Percentiles rank a stretch among this genome's conserved stretches.
These are phyloP conservation scores for Knufia fluminis DNA, from an alignment of 2,329 filamentous ascomycete species.

Conservation along the genomic window DNA sequence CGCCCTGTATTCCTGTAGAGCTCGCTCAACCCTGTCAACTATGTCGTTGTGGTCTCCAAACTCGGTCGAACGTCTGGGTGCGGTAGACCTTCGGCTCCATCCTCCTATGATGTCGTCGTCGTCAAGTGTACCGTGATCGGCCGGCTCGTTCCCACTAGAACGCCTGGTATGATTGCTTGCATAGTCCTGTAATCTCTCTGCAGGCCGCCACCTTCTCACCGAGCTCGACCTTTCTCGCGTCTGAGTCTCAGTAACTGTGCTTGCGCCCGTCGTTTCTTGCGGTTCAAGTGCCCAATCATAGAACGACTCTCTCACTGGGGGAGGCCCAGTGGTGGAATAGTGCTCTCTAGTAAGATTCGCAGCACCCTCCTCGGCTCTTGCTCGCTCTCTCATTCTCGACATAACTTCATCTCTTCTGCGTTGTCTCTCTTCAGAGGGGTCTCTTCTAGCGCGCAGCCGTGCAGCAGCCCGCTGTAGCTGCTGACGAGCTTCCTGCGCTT, in stretches of 20 bases:
- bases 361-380: neutral
- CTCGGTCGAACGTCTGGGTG: neutral
- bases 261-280: neutral
- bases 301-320: neutral
- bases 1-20: constrained; percentile 7
- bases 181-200: constrained; percentile 8
- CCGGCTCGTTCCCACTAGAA: neutral
- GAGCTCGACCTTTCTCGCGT: neutral
- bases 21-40: constrained; percentile 3
- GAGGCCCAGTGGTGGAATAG: neutral
- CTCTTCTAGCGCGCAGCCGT: neutral
- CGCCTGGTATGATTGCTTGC: constrained; percentile 5
- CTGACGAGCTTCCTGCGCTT: neutral
- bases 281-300: neutral
- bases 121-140: too few species aligned
- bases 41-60: constrained; percentile 1
- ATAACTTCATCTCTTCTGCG: neutral
- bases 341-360: neutral
- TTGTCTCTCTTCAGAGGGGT: neutral
- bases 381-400: neutral
- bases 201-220: constrained; percentile 2
- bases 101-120: too few species aligned
- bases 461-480: neutral
- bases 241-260: neutral
- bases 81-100: neutral